Conservation (phyloP, 257 asterid species). For the Fraxinus pennsylvanica region DNA sequence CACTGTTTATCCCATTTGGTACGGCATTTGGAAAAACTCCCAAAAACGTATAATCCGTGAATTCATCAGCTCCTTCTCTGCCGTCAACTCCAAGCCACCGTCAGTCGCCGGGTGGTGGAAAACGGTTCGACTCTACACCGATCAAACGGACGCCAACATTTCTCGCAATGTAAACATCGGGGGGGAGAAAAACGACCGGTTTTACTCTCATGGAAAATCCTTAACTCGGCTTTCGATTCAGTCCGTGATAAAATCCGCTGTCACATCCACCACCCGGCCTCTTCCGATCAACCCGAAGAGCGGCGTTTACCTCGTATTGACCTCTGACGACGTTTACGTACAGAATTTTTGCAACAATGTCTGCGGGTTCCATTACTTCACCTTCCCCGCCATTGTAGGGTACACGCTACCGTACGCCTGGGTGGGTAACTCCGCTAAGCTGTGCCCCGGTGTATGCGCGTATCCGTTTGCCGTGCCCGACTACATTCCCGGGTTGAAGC, state of each 20-base stretch:
- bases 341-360: constrained; percentile 70
- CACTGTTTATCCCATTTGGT: constrained; percentile 87
- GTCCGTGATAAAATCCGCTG: constrained; percentile 64
- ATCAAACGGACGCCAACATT: constrained; percentile 67
- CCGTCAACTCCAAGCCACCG: constrained; percentile 44
- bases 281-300: constrained; percentile 67
- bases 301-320: constrained; percentile 72
- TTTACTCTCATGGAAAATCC: constrained; percentile 61
- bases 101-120: constrained; percentile 84
- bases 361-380: constrained; percentile 85
- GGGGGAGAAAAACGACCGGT: constrained; percentile 63
- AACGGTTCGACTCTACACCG: constrained; percentile 69
- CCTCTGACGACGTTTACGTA: constrained; percentile 70
- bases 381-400: constrained; percentile 86
- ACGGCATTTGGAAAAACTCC: constrained; percentile 64
- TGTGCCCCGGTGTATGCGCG: constrained; percentile 76
- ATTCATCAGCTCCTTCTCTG: constrained; percentile 71
- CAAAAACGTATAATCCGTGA: constrained; percentile 88
- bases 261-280: constrained; percentile 62
- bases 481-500: constrained; percentile 59
- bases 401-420: constrained; percentile 93
- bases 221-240: constrained; percentile 69
- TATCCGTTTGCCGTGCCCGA: constrained; percentile 83
- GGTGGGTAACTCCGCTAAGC: constrained; percentile 80
- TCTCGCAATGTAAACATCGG: constrained; percentile 57